Conservation (phyloP, 23 red algal species). For the Agarophyton chilense region DNA sequence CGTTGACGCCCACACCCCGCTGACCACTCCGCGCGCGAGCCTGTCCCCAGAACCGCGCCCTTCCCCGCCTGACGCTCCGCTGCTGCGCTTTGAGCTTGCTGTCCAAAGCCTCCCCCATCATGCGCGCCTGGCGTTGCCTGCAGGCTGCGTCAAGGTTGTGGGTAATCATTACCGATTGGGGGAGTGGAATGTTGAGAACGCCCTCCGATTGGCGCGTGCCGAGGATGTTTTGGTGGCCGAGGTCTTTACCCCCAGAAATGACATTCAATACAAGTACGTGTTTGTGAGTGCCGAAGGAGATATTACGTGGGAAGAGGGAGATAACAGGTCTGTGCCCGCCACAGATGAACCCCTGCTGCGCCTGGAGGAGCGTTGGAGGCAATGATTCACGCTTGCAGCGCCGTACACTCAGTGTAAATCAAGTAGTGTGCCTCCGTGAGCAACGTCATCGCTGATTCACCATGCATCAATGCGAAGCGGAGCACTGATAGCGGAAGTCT, state of each 20-base stretch:
- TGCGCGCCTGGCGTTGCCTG: not conserved
- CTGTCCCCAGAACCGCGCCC: not conserved
- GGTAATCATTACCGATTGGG: not conserved
- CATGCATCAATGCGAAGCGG: too few species aligned
- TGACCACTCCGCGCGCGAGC: not conserved
- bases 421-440: too few species aligned
- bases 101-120: not conserved
- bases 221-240: slow-evolving; percentile 3
- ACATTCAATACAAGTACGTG: slow-evolving; percentile 16
- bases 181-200: not conserved
- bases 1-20: not conserved
- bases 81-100: slow-evolving; percentile 3
- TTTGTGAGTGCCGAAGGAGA: not conserved
- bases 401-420: too few species aligned
- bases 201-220: not conserved
- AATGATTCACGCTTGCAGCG: too few species aligned
- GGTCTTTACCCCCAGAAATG: not conserved
- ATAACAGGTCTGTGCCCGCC: not conserved
- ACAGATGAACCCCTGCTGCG: not conserved
- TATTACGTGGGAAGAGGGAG: not conserved
- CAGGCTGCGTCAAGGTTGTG: not conserved
- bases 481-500: too few species aligned
- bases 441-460: too few species aligned
- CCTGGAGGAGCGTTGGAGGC: not conserved
- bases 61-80: not conserved